These are phyloP conservation scores for Fusarium proliferatum DNA, from an alignment of 2,329 filamentous ascomycete species.

Conservation along the genomic window DNA sequence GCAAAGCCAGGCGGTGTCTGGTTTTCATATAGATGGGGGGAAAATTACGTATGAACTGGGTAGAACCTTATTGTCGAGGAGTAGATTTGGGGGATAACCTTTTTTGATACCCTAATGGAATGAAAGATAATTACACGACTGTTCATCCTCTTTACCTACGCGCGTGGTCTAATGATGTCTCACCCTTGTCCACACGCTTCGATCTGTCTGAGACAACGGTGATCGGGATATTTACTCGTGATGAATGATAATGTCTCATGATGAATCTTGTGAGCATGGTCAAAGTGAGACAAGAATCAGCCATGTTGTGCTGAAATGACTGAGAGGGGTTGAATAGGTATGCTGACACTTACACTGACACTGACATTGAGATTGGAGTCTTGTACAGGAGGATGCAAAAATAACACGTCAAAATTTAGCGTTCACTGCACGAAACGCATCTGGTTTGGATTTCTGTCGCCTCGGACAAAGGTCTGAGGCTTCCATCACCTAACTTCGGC, in stretches of 20 bases:
- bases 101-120: conserved; percentile 45
- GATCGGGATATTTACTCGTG: background rate
- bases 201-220: conserved; percentile 5
- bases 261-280: background rate
- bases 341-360: background rate
- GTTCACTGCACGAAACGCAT: background rate
- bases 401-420: background rate
- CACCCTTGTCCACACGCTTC: background rate
- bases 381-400: background rate
- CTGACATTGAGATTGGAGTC: background rate
- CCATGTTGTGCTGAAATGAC: background rate
- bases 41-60: conserved; percentile 43
- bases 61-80: conserved; percentile 37
- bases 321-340: background rate
- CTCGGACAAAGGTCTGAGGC: background rate
- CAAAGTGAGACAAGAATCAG: background rate
- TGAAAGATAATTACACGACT: conserved; percentile 31
- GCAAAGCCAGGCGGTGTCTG: conserved; percentile 32
- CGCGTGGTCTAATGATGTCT: background rate
- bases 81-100: conserved; percentile 33
- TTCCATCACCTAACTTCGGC: background rate
- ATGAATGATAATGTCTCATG: background rate
- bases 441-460: background rate
- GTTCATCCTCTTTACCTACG: background rate
- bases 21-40: conserved; percentile 35